Percentiles rank a stretch among this genome's conserved stretches.
Evolutionary conservation across 768 basidiomycete species (phyloP).

Genomic region (Pisolithus marmoratus): DNA sequence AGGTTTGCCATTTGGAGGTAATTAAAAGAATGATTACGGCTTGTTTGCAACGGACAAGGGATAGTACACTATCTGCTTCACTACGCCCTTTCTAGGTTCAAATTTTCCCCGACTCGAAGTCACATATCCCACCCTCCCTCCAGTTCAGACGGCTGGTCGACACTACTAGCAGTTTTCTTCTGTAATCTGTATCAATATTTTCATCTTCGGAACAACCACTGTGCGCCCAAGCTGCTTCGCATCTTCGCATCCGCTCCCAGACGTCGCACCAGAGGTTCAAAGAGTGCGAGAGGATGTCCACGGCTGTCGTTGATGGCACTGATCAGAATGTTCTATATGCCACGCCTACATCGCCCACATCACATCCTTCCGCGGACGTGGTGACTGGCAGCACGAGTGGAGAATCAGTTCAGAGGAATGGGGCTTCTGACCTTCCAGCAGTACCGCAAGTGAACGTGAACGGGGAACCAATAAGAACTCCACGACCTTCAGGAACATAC

Average conservation of each 20-base stretch:
- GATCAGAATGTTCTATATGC: conserved; percentile 16
- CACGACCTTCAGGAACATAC: conserved; percentile 26
- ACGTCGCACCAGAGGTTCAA: conserved; percentile 5
- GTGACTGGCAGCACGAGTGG: neutral
- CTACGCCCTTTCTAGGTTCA: conserved; percentile 14
- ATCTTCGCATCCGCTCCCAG: conserved; percentile 2
- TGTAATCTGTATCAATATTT: neutral
- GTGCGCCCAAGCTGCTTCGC: conserved; percentile 1
- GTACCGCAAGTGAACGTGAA: conserved; percentile 33
- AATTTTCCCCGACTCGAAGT: conserved; percentile 21
- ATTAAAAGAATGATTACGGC: conserved; percentile 15
- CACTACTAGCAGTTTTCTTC: neutral
- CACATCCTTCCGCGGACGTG: conserved; percentile 2
- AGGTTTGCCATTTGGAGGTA: conserved; percentile 16
- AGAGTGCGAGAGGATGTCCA: conserved; percentile 13
- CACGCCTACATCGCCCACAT: neutral
- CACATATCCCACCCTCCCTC: conserved; percentile 9
- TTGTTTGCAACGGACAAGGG: conserved; percentile 6
- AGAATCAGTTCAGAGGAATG: neutral
- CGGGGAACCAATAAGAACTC: conserved; percentile 27
- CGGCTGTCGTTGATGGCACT: conserved; percentile 19
- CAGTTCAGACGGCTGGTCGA: conserved; percentile 8
- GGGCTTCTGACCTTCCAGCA: conserved; percentile 7
- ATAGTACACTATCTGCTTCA: conserved; percentile 15
- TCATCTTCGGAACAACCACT: neutral